Conservation (phyloP, 768 basidiomycete species). For the Crucibulum laeve region DNA sequence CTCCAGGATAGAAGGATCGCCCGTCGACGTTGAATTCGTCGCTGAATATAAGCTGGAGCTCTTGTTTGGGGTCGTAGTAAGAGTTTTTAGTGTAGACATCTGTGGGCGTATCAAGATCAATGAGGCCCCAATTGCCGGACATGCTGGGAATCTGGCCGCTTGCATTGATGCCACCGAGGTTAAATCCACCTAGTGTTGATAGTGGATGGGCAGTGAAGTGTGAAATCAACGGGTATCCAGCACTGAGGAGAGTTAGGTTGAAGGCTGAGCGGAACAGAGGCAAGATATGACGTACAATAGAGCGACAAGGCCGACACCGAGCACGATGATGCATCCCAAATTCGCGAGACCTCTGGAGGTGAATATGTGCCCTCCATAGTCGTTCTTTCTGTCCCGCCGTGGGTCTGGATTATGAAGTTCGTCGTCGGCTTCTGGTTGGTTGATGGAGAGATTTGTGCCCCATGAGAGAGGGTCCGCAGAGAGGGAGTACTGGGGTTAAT, state of each 20-base stretch:
- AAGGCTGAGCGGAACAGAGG: neutral
- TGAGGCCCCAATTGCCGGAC: conserved; percentile 62
- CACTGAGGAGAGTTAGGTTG: conserved; percentile 28
- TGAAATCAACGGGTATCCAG: conserved; percentile 59
- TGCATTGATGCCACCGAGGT: conserved; percentile 73
- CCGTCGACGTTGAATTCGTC: conserved; percentile 85
- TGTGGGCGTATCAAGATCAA: conserved; percentile 73
- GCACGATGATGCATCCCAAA: conserved; percentile 59
- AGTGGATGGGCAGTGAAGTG: conserved; percentile 43
- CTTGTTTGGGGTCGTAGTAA: conserved; percentile 45
- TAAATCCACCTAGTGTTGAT: conserved; percentile 59
- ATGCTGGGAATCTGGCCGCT: conserved; percentile 50
- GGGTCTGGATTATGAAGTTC: conserved; percentile 74
- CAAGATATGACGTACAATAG: conserved; percentile 48
- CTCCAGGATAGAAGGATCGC: conserved; percentile 80
- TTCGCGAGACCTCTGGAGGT: conserved; percentile 70
- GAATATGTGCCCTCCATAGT: conserved; percentile 57
- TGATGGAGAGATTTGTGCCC: conserved; percentile 63
- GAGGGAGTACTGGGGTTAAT: conserved; percentile 59
- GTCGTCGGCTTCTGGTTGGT: conserved; percentile 59
- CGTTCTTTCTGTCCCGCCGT: conserved; percentile 51
- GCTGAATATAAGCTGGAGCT: conserved; percentile 74
- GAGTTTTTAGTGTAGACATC: conserved; percentile 49
- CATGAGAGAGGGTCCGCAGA: conserved; percentile 70
- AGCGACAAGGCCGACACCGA: conserved; percentile 46